Evolutionary conservation across 129 eudicot genomes (phyloP).

Genomic region (Rutidosis leptorrhynchoides): DNA sequence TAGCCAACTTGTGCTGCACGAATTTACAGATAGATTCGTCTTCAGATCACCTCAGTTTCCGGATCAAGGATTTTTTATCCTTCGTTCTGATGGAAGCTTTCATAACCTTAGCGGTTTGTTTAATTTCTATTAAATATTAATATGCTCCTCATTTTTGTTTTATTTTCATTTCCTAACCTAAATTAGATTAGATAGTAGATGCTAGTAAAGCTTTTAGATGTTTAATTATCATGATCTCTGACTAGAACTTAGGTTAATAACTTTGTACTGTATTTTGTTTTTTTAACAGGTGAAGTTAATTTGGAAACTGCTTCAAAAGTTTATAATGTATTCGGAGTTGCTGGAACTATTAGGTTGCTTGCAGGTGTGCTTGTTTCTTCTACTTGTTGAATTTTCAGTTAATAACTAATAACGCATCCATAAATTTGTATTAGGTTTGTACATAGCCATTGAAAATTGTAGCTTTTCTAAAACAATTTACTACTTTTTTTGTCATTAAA

Average conservation of each 20-base stretch:
- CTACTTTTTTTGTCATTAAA: background rate
- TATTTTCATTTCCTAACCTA: background rate
- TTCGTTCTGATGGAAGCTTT: constrained; percentile 61
- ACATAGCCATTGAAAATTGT: background rate
- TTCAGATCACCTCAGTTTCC: constrained; percentile 55
- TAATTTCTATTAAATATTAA: background rate
- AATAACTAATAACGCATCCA: background rate
- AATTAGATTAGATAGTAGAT: no score
- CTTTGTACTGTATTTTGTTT: no score
- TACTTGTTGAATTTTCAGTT: background rate
- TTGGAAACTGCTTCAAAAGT: constrained; percentile 53
- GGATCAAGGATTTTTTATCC: constrained; percentile 59
- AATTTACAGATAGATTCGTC: constrained; percentile 56
- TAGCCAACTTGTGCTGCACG: constrained; percentile 59
- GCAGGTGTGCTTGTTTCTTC: constrained; percentile 51
- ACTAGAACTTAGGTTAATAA: background rate
- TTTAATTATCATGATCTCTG: background rate
- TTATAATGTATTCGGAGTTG: constrained; percentile 71
- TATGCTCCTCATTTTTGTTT: background rate
- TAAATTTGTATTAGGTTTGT: background rate
- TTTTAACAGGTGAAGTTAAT: constrained; percentile 56
- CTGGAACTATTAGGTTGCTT: constrained; percentile 86
- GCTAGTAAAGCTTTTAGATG: background rate
- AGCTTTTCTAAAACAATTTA: constrained; percentile 6
- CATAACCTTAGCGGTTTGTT: constrained; percentile 53